These are phyloP conservation scores for Citrus trifoliata DNA, from an alignment of 345 rosid species.

Conservation along the genomic window DNA sequence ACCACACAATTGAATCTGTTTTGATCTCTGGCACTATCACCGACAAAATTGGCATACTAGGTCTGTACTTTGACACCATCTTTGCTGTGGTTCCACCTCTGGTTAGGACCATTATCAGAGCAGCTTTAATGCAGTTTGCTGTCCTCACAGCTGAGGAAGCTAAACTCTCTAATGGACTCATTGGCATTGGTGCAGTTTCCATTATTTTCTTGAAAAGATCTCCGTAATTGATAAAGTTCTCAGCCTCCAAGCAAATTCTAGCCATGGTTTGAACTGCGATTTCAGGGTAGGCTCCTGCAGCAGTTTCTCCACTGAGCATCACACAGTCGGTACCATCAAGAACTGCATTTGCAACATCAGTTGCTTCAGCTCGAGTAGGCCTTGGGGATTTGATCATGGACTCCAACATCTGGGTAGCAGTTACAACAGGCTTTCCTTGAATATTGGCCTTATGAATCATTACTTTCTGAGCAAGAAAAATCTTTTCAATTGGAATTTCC, in stretches of 20 bases:
- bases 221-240: slow-evolving; percentile 45
- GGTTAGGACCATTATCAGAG: slow-evolving; percentile 55
- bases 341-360: slow-evolving; percentile 79
- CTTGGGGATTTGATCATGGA: slow-evolving; percentile 70
- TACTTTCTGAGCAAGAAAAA: slow-evolving; percentile 64
- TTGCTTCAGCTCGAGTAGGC: slow-evolving; percentile 76
- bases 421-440: slow-evolving; percentile 59
- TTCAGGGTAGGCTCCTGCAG: slow-evolving; percentile 69
- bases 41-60: slow-evolving; percentile 53
- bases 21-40: slow-evolving; percentile 47
- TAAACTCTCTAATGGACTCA: slow-evolving; percentile 54
- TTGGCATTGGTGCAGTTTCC: slow-evolving; percentile 44
- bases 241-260: slow-evolving; percentile 62
- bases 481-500: slow-evolving; percentile 78
- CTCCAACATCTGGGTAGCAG: slow-evolving; percentile 66
- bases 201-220: slow-evolving; percentile 43
- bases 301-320: slow-evolving; percentile 77
- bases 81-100: slow-evolving; percentile 56
- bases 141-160: slow-evolving; percentile 58
- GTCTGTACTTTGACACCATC: slow-evolving; percentile 60
- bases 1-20: slow-evolving; percentile 49
- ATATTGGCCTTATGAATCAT: slow-evolving; percentile 65
- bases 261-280: slow-evolving; percentile 62
- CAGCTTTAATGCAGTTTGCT: slow-evolving; percentile 39
- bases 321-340: slow-evolving; percentile 76